These are phyloP conservation scores for Microdochium trichocladiopsis DNA, from an alignment of 2,329 filamentous ascomycete genomes.

Conservation along the genomic window DNA sequence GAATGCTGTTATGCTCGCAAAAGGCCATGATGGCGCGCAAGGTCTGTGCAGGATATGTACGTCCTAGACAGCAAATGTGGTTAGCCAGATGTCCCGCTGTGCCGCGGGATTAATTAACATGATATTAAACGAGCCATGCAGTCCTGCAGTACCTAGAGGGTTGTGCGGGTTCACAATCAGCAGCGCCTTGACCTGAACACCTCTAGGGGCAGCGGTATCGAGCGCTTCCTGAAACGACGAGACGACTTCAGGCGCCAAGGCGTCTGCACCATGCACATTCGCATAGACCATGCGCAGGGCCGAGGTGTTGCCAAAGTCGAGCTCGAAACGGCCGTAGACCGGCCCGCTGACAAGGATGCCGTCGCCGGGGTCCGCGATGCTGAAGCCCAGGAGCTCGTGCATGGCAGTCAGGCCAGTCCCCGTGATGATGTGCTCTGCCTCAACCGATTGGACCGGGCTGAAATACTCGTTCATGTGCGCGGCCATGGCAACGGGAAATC, in stretches of 20 bases:
- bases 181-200: constrained; percentile 27
- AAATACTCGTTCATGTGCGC: constrained; percentile 11
- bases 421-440: constrained; percentile 9
- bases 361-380: constrained; percentile 12
- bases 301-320: constrained; percentile 25
- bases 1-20: constrained; percentile 40
- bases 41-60: constrained; percentile 34
- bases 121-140: too few species aligned
- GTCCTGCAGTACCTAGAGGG: too few species aligned
- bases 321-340: constrained; percentile 28
- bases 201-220: too few species aligned
- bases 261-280: constrained; percentile 17
- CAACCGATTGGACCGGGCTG: constrained; percentile 6
- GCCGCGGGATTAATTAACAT: too few species aligned
- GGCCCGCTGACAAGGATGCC: constrained; percentile 14
- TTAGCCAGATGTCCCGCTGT: too few species aligned
- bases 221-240: constrained; percentile 20
- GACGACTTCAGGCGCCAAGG: constrained; percentile 28
- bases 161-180: constrained; percentile 48
- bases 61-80: too few species aligned
- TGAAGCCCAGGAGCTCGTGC: constrained; percentile 14
- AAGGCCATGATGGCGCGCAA: constrained; percentile 37
- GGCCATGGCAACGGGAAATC: constrained; percentile 7
- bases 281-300: constrained; percentile 26
- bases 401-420: constrained; percentile 10